phyloP scores from a whole-genome alignment of 176 grass and related monocot species.

The Musa itinerans region DNA sequence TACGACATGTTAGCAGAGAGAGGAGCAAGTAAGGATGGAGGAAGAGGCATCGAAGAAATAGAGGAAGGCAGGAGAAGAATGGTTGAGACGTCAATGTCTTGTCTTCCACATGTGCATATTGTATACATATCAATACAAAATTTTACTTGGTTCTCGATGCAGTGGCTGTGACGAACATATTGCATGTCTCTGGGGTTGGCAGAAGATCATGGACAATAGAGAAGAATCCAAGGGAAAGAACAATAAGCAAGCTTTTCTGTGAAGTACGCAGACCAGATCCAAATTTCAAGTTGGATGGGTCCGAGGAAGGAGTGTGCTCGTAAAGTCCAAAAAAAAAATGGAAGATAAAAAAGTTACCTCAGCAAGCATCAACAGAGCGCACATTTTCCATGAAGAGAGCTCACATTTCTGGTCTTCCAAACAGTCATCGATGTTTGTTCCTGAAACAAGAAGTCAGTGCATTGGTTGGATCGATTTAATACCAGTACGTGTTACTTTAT shows the following conservation, averaged over 20 bases:
- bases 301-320: not conserved
- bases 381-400: too few species aligned
- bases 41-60: not conserved
- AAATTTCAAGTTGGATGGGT: not conserved
- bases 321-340: too few species aligned
- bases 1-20: not conserved
- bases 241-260: not conserved
- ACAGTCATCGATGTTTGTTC: too few species aligned
- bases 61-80: not conserved
- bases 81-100: constrained; percentile 1
- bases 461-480: too few species aligned
- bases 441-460: too few species aligned
- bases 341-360: too few species aligned
- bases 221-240: too few species aligned
- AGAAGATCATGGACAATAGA: too few species aligned
- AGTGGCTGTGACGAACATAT: not conserved
- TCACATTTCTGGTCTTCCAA: too few species aligned
- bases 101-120: not conserved
- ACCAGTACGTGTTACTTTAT: not conserved
- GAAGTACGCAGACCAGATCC: not conserved
- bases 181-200: not conserved
- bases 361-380: too few species aligned
- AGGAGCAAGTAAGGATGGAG: not conserved
- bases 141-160: not conserved
- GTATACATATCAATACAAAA: not conserved